Base-by-base conservation (phyloP, 169 alveolate genomes). In the Fabrea salina region DNA sequence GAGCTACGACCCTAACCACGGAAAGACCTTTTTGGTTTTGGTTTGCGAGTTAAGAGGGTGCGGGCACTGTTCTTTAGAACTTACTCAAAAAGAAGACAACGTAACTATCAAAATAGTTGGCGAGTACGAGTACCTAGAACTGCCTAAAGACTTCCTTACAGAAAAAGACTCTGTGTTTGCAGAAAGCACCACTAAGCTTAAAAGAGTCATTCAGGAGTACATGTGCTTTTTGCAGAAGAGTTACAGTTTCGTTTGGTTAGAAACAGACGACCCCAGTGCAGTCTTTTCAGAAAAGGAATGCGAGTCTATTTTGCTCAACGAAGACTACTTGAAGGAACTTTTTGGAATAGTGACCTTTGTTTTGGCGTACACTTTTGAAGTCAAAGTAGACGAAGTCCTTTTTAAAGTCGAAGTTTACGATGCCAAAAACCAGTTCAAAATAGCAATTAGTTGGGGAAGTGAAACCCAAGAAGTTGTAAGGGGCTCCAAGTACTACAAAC, bases 251-350 rank as follows among this genome's bases (percentile, higher is more conserved):
- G 35, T 19, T 40, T 64, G 75, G 75, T 56, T 39, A 32, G 75
- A 64, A 2, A 56, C 13, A 19, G 54, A 25, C 1, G 75, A 64
- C 7, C 75, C 1, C 19, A 56, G 35, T 4, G n/a, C 16, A 39
- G 51, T 64, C n/a, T 64, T 37, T 5, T 22, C 25, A 8, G 19
- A 37, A 16, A 64, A 64, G 41, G 75, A 64, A 64, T 16, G 13
- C 11, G 19, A 5, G 27, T 64, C 75, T 22, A 37, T 22, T 16
- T 40, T 64, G 19, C 49, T 64, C 32, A 64, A 64, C 19, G 75
- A 64, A 32, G 75, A 64, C 16, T 64, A 64, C 50, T 35, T 64
- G 4, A 64, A 64, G 41, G 75, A 64, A 64, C 43, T 16, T 5
- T 35, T 64, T 19, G 37, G 27, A 39, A 64, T 64, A n/a, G n/a